These are phyloP conservation scores for Helichrysum umbraculigerum DNA, from an alignment of 129 eudicot species.

Conservation along the genomic window DNA sequence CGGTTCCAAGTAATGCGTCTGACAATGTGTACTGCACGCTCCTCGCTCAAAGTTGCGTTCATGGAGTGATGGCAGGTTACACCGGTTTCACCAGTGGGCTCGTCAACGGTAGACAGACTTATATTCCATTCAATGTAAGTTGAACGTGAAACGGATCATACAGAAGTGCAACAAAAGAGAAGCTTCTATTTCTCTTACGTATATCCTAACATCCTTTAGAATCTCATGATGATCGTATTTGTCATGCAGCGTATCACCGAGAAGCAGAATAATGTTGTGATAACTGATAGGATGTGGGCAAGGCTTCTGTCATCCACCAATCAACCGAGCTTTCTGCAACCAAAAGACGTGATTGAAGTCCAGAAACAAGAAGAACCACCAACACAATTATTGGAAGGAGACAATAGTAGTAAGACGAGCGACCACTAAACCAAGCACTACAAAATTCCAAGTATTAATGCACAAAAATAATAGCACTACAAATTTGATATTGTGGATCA, in stretches of 20 bases:
- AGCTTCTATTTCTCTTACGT: too few relatives aligned
- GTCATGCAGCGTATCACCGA: conserved; percentile 60
- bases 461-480: conserved; percentile 33
- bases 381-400: conserved; percentile 47
- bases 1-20: conserved; percentile 90
- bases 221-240: background rate
- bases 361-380: conserved; percentile 35
- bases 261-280: conserved; percentile 64
- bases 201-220: background rate
- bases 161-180: background rate
- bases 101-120: conserved; percentile 81
- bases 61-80: conserved; percentile 96
- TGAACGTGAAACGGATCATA: background rate
- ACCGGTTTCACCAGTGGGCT: conserved; percentile 81
- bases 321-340: conserved; percentile 63
- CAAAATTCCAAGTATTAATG: conserved; percentile 4
- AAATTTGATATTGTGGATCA: conserved; percentile 10
- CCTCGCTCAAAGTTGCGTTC: conserved; percentile 94
- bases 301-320: conserved; percentile 71
- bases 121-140: conserved; percentile 84
- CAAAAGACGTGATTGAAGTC: conserved; percentile 44
- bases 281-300: conserved; percentile 85
- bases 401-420: conserved; percentile 32
- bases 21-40: conserved; percentile 93
- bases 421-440: conserved; percentile 22